Evolutionary conservation across 352 stramenopile species (phyloP), one percentile per base, ranked within the genome.

Genomic region (Phytophthora europaea): DNA sequence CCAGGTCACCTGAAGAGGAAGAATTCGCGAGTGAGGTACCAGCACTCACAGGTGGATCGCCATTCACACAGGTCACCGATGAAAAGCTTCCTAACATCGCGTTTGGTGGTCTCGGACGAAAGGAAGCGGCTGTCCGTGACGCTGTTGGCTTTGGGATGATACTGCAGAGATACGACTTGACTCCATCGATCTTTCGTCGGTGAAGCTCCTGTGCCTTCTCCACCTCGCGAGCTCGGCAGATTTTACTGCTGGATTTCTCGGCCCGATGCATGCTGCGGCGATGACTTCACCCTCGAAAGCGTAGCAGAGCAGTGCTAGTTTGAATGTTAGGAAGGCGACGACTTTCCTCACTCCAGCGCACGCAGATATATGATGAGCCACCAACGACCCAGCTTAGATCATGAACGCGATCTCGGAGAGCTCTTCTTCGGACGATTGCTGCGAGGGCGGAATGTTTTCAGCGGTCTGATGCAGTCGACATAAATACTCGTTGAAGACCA

Each of bases 211-310:
- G 85, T 1, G 86, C 86, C 31, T 84, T 89, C 58, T 92, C 86
- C 20, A 94, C 76, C 62, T 95, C 86, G 45, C 88, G 70, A 7
- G 87, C 83, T 47, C 84, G 85, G 57, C 86, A 93, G 61, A 95
- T 77, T 65, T 88, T 90, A 59, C 88, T 95, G 76, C 88, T 94
- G 22, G 85, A 85, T 67, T 92, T 92, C 73, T 95, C 82, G 1
- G 83, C 86, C 48, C 88, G 86, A 62, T 94, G 80, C 85, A 95
- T 94, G 31, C 15, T 64, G 15, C n/a, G 16, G 33, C n/a, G n/a
- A 12, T 16, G 10, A 22, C 10, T 40, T 52, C 20, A 47, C n/a
- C 18, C 6, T 51, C n/a, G 28, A 31, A 31, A 31, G 26, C 26
- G 26, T 31, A 31, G 26, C 26, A 31, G 26, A 31, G 26, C 26